These are phyloP conservation scores for Caloboletus inedulis DNA, from an alignment of 1,284 basidiomycete genomes.

Conservation along the genomic window DNA sequence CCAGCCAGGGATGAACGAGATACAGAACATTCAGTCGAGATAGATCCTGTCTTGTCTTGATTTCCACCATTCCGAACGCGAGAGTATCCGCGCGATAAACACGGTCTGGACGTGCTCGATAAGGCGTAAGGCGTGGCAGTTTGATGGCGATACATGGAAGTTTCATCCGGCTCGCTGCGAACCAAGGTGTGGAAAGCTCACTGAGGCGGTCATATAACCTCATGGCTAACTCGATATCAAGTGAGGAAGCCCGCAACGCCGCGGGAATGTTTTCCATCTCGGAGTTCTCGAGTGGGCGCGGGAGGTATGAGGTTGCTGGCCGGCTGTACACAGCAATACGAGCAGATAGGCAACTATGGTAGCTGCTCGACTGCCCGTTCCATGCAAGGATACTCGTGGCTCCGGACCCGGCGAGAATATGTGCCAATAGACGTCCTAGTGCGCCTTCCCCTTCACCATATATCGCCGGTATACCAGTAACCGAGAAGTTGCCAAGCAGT, in stretches of 20 bases:
- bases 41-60: neutral
- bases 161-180: slow-evolving; percentile 5
- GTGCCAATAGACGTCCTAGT: slow-evolving; percentile 14
- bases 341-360: slow-evolving; percentile 17
- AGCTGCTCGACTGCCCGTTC: slow-evolving; percentile 1
- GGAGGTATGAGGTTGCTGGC: slow-evolving; percentile 8
- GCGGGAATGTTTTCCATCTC: neutral
- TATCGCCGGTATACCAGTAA: slow-evolving; percentile 2
- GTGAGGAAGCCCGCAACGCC: neutral
- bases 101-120: neutral
- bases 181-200: neutral
- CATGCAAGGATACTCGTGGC: slow-evolving; percentile 15
- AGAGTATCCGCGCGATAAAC: neutral
- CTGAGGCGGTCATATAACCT: neutral
- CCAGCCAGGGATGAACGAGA: slow-evolving; percentile 1
- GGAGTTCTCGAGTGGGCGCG: neutral
- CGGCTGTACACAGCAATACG: too few relatives aligned
- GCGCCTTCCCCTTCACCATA: slow-evolving; percentile 14
- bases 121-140: neutral
- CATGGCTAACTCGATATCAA: neutral
- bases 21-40: neutral
- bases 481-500: slow-evolving; percentile 16
- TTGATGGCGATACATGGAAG: slow-evolving; percentile 10
- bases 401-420: slow-evolving; percentile 9
- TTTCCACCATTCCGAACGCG: neutral